Percentiles rank a stretch among this genome's conserved stretches.
Conservation (phyloP, 257 asterid species). For the Solanum chiquidenum region DNA sequence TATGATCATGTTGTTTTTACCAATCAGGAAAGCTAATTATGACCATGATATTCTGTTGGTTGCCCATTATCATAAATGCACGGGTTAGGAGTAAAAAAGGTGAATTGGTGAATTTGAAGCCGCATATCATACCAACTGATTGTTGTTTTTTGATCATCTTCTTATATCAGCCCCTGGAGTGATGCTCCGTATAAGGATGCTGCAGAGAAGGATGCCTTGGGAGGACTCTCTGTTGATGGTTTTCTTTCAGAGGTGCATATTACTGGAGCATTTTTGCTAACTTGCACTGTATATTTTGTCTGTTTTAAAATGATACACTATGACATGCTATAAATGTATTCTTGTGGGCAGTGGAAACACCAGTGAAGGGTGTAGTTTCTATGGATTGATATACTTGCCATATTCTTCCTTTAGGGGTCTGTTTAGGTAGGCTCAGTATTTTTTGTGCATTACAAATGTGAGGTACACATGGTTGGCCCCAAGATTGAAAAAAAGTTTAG, state of each 20-base stretch:
- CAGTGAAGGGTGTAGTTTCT: neutral
- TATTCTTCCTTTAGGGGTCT: neutral
- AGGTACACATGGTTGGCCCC: neutral
- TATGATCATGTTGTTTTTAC: neutral
- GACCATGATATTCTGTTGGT: neutral
- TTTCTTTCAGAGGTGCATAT: slow-evolving; percentile 71
- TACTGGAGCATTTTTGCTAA: neutral
- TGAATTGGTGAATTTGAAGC: neutral
- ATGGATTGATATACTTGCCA: neutral
- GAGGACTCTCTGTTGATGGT: slow-evolving; percentile 74
- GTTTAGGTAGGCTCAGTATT: neutral
- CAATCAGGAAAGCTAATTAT: neutral
- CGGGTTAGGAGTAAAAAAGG: neutral
- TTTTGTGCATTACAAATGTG: neutral
- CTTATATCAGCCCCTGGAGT: slow-evolving; percentile 66
- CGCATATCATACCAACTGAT: neutral
- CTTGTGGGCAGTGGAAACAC: neutral
- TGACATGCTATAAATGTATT: neutral
- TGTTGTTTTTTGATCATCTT: neutral
- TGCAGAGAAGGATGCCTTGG: slow-evolving; percentile 76
- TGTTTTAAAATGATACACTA: neutral
- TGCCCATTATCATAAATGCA: neutral
- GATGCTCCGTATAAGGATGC: slow-evolving; percentile 84
- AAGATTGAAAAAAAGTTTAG: neutral
- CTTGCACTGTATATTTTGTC: neutral